Base-by-base conservation (phyloP, 768 basidiomycete species). In the Gymnopilus junonius region DNA sequence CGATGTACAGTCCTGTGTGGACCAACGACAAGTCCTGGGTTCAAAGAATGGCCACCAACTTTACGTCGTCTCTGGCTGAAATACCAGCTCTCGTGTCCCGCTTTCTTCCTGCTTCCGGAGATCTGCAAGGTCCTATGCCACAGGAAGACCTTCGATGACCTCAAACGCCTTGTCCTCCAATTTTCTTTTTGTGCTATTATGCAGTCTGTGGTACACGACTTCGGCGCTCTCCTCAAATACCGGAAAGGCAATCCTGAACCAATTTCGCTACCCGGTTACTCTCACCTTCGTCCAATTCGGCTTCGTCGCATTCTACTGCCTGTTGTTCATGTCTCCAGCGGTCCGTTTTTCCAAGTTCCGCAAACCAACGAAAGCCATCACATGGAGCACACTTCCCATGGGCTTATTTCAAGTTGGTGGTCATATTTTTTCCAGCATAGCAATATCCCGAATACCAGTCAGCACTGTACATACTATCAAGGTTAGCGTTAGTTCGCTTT, bases 381-480 rank as follows among this genome's bases (percentile, higher is more conserved):
- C 99, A 25, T 79, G 77, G 62, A 92, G 83, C 61, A 97, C 96
- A 2, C 73, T 97, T 27, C 94, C 96, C 1, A 99, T 99, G 97
- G 96, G 95, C 23, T 84, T 92, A 64, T 99, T 99, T 75, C 97
- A 99, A 77, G 96, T 99, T 34, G 94, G 90, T 7, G 97, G 97
- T 1, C 97, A 99, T 74, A 94, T 99, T 71, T 98, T 97, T 74
- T 95, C 95, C 17, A 97, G 95, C 69, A 90, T 99, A 79, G 97
- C 97, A 11, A 99, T 98, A 57, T 94, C 95, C 53, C 84, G 95
- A 55, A 97, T 98, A 64, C 94, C 93, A 2, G 97, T 99, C 62
- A 95, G 93, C 79, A 99, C 97, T 0, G 95, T 98, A 14, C 97
- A 99, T 75, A 99, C 97, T 50, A 98, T 99, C 78, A 99, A 99